Evolutionary conservation across 2,329 filamentous ascomycete species (phyloP).

Genomic region (Diaporthe ilicicola): DNA sequence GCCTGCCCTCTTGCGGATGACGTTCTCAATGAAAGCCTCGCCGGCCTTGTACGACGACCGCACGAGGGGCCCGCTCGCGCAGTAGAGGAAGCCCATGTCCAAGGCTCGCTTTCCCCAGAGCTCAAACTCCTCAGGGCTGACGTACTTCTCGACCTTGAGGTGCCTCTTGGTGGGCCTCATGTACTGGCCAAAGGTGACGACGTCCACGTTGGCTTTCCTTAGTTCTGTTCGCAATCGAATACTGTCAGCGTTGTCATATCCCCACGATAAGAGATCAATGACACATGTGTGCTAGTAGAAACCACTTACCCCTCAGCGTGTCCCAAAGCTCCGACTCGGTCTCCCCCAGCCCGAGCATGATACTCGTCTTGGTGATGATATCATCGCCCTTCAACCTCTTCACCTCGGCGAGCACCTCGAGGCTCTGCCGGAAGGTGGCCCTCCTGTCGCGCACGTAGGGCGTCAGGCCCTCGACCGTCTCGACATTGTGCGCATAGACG

Average conservation of each 20-base stretch:
- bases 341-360: constrained; percentile 96
- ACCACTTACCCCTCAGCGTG: constrained; percentile 70
- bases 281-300: background rate
- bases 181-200: constrained; percentile 99
- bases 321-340: constrained; percentile 86
- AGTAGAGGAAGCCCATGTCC: constrained; percentile 97
- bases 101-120: constrained; percentile 89
- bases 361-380: constrained; percentile 97
- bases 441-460: constrained; percentile 89
- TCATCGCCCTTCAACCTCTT: constrained; percentile 76
- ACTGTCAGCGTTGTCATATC: background rate
- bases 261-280: background rate
- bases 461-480: constrained; percentile 91
- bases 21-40: constrained; percentile 98
- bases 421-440: constrained; percentile 87
- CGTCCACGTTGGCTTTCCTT: constrained; percentile 82
- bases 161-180: constrained; percentile 99
- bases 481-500: constrained; percentile 96
- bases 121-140: constrained; percentile 91
- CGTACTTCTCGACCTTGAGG: constrained; percentile 95
- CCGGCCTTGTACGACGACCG: constrained; percentile 97
- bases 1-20: constrained; percentile 81
- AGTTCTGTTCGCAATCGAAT: constrained; percentile 64
- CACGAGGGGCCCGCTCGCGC: constrained; percentile 90
- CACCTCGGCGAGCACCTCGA: constrained; percentile 80